A percentile compares a stretch with the other conserved stretches of the same genome.
These are phyloP conservation scores for Hibiscus trionum DNA, from an alignment of 345 rosid genomes.

Conservation along the genomic window DNA sequence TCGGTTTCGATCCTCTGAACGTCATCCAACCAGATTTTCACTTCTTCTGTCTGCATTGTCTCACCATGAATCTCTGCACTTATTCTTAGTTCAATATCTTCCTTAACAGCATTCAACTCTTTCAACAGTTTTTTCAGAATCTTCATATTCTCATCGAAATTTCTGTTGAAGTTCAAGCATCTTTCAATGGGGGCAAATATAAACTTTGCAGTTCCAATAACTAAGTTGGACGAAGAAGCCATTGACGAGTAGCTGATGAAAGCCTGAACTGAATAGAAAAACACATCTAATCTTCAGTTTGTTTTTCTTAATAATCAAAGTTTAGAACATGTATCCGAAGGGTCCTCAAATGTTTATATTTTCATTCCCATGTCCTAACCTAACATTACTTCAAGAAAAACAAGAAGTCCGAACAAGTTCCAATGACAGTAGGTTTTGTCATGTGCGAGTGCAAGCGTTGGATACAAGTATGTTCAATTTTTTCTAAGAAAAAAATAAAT, in stretches of 20 bases:
- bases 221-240: background rate
- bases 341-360: too few species aligned
- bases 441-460: background rate
- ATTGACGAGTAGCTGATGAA: background rate
- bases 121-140: background rate
- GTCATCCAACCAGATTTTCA: conserved; percentile 1
- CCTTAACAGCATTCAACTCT: background rate
- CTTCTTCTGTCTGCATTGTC: conserved; percentile 1
- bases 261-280: conserved; percentile 1
- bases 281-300: background rate
- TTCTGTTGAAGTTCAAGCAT: background rate
- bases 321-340: background rate
- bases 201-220: background rate
- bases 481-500: background rate
- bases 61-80: background rate
- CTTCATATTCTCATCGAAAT: conserved; percentile 8
- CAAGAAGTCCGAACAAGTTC: too few species aligned
- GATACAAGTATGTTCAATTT: background rate
- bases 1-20: conserved; percentile 7
- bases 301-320: background rate
- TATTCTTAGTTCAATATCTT: conserved; percentile 3
- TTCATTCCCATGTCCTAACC: too few species aligned
- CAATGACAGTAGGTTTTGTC: too few species aligned
- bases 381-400: too few species aligned
- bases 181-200: background rate